A percentile compares a stretch with the other conserved stretches of the same genome.
Evolutionary conservation across 176 grass and related monocot genomes (phyloP).

Genomic region (Rhynchospora breviuscula): DNA sequence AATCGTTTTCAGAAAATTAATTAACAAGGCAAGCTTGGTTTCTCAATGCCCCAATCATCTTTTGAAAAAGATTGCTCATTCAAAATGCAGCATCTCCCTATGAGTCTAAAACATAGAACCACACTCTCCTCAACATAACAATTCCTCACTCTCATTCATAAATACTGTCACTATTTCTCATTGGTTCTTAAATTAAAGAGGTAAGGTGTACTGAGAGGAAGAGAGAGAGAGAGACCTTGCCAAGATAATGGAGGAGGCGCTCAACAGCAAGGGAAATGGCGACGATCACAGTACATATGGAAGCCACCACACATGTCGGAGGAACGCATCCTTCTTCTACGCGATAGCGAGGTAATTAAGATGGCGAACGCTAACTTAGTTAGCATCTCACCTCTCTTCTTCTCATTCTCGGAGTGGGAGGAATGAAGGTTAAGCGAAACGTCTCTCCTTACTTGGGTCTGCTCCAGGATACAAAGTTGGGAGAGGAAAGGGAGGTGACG

Average conservation of each 20-base stretch:
- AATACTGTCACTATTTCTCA: too few species aligned
- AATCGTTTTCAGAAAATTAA: neutral
- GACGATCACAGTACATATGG: constrained; percentile 60
- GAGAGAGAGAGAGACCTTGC: constrained; percentile 38
- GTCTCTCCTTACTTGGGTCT: too few species aligned
- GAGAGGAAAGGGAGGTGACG: too few species aligned
- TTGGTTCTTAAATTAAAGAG: too few species aligned
- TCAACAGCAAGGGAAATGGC: constrained; percentile 58
- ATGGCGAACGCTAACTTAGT: neutral
- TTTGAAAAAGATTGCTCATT: neutral
- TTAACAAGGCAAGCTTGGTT: neutral
- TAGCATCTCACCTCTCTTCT: neutral
- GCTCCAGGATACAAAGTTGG: too few species aligned
- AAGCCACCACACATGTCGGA: constrained; percentile 69
- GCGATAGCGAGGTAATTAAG: neutral
- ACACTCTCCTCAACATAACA: too few species aligned
- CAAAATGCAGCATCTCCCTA: neutral
- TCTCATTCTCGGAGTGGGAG: neutral
- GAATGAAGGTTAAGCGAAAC: too few species aligned
- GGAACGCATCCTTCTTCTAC: neutral
- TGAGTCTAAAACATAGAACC: neutral
- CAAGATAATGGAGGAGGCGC: constrained; percentile 74
- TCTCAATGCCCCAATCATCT: neutral
- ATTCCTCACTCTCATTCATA: too few species aligned
- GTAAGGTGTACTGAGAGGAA: neutral